Percentiles rank a stretch among this genome's conserved stretches.
phyloP scores from a whole-genome alignment of 208 protist genomes.

The Crithidia brevicula region DNA sequence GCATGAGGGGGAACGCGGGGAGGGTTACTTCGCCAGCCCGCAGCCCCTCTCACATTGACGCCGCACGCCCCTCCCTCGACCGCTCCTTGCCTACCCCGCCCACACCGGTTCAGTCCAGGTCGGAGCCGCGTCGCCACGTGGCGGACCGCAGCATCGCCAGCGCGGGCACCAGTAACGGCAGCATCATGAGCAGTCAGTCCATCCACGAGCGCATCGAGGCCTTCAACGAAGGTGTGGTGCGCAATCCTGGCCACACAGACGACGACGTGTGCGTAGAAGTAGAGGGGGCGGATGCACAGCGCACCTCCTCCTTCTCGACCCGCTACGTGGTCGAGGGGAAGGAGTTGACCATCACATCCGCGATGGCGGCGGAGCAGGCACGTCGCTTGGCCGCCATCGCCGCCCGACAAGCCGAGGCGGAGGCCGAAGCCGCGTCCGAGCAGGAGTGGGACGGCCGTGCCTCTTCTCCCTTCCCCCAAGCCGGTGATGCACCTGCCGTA shows the following conservation, averaged over 20 bases:
- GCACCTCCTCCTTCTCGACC: not conserved
- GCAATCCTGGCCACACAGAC: not conserved
- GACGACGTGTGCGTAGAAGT: too few species aligned
- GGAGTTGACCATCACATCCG: constrained; percentile 20
- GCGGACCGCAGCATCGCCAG: too few species aligned
- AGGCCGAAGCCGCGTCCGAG: constrained; percentile 2
- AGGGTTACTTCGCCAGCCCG: not conserved
- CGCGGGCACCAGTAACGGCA: too few species aligned
- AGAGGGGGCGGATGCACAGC: not conserved
- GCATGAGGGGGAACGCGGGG: too few species aligned
- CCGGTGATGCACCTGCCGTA: too few species aligned
- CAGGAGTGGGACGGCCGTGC: not conserved
- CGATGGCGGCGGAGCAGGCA: constrained; percentile 20
- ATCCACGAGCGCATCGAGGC: constrained; percentile 19
- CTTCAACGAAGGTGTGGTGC: constrained; percentile 24
- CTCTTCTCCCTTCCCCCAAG: too few species aligned
- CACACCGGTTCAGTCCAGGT: not conserved
- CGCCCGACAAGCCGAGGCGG: constrained; percentile 8
- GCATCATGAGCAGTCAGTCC: constrained; percentile 14
- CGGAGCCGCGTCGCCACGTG: not conserved
- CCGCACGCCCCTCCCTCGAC: constrained; percentile 7
- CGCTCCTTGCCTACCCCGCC: constrained; percentile 6
- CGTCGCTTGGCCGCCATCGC: not conserved
- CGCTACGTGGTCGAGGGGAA: constrained; percentile 8
- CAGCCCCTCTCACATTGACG: constrained; percentile 14